Evolutionary conservation across 2,329 filamentous ascomycete species (phyloP).

Genomic region (Arthrinium puccinioides): DNA sequence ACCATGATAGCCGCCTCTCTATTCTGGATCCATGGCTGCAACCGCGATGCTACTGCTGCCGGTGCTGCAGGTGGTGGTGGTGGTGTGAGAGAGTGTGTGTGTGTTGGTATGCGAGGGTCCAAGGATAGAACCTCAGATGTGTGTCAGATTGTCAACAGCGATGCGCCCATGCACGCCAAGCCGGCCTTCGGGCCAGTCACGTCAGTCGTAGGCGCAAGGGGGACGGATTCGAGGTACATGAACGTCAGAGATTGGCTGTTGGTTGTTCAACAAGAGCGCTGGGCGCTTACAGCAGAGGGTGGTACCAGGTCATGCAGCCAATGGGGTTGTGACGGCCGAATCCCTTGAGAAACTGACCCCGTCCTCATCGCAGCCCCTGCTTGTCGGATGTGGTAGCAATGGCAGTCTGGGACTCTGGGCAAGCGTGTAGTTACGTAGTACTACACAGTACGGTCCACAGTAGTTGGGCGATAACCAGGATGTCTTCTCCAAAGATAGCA

Average conservation of each 20-base stretch:
- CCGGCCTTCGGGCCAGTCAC: slow-evolving; percentile 2
- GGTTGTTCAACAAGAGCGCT: not conserved
- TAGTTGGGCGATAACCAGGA: no score
- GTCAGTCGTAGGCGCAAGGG: not conserved
- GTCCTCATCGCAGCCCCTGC: no score
- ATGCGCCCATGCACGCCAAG: slow-evolving; percentile 8
- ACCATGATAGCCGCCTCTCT: slow-evolving; percentile 7
- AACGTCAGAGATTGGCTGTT: slow-evolving; percentile 7
- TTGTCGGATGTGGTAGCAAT: no score
- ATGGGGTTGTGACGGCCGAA: no score
- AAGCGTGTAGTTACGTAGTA: no score
- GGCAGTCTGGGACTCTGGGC: no score
- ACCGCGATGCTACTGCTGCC: not conserved
- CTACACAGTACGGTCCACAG: no score
- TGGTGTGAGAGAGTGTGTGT: not conserved
- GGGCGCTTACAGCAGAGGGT: no score
- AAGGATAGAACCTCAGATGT: slow-evolving; percentile 5
- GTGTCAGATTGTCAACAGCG: slow-evolving; percentile 4
- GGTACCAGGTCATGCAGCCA: no score
- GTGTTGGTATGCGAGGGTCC: slow-evolving; percentile 1
- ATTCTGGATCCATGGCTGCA: not conserved
- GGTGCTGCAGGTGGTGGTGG: not conserved
- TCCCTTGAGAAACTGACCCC: no score
- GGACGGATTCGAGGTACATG: not conserved
- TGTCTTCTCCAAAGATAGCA: no score